A percentile compares a stretch with the other conserved stretches of the same genome.
These are phyloP conservation scores for Candida khao-thaluensis DNA, from an alignment of 805 yeast species.

Conservation along the genomic window DNA sequence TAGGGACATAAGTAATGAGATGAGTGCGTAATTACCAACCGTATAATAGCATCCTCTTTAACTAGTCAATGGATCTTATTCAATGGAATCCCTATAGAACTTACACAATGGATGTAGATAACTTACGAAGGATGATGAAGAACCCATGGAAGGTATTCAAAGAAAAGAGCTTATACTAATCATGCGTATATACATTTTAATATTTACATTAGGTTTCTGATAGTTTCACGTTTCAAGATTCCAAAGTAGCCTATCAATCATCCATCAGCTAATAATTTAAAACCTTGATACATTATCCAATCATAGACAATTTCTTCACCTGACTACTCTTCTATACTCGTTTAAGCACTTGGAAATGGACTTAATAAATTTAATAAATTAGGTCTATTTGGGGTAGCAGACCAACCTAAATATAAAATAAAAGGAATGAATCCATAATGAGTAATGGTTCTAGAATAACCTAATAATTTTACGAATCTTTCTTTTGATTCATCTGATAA, in stretches of 20 bases:
- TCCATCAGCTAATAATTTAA: no score
- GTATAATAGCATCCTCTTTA: no score
- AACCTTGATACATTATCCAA: no score
- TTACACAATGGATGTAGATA: no score
- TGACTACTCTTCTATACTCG: no score
- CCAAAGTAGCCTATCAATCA: no score
- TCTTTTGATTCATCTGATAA: constrained; percentile 61
- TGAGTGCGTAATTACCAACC: constrained; percentile 5
- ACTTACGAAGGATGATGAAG: no score
- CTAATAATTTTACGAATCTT: constrained; percentile 80
- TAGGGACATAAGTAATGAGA: neutral
- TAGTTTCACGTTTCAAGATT: no score
- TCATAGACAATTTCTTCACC: no score
- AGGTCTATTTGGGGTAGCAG: constrained; percentile 79
- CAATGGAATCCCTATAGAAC: no score
- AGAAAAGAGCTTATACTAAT: neutral
- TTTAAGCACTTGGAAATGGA: constrained; percentile 74
- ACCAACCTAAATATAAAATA: constrained; percentile 76
- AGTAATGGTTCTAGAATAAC: constrained; percentile 78
- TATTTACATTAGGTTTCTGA: constrained; percentile 4
- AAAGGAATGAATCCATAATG: constrained; percentile 98
- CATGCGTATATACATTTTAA: constrained; percentile 6
- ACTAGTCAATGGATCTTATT: no score
- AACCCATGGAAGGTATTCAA: no score
- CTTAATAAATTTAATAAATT: constrained; percentile 71